Conservation (phyloP, 169 alveolate species). For the Eimeria zaria region DNA sequence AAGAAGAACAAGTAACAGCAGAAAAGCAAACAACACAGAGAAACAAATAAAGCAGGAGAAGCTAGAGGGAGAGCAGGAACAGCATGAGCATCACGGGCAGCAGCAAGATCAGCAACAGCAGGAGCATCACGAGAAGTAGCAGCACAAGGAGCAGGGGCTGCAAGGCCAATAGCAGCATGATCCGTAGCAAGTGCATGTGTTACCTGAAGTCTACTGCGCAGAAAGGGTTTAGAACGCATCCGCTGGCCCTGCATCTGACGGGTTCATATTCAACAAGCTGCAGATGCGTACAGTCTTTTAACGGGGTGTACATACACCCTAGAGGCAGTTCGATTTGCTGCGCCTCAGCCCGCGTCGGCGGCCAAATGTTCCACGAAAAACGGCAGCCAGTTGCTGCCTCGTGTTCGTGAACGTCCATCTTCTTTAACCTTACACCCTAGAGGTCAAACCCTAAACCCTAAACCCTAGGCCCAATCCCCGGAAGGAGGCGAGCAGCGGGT, state of each 20-base stretch:
- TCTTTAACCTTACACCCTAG: conserved; percentile 12
- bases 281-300: conserved; percentile 86
- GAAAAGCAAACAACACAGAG: not conserved
- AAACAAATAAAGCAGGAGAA: not conserved
- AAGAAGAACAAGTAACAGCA: not conserved
- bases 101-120: not conserved
- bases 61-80: not conserved
- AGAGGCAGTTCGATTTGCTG: conserved; percentile 98
- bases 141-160: not conserved
- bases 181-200: not conserved
- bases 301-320: conserved; percentile 98
- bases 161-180: not conserved
- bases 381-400: conserved; percentile 97
- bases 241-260: conserved; percentile 84
- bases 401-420: conserved; percentile 91
- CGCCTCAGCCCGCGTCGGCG: conserved; percentile 97
- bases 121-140: not conserved
- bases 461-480: not conserved
- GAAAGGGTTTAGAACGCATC: conserved; percentile 86
- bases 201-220: conserved; percentile 95
- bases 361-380: conserved; percentile 99
- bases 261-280: conserved; percentile 88
- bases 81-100: not conserved
- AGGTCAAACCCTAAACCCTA: not conserved
- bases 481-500: not conserved